A percentile compares a stretch with the other conserved stretches of the same genome.
Conservation (phyloP, 73 alveolate genomes). For the Chromera velia region DNA sequence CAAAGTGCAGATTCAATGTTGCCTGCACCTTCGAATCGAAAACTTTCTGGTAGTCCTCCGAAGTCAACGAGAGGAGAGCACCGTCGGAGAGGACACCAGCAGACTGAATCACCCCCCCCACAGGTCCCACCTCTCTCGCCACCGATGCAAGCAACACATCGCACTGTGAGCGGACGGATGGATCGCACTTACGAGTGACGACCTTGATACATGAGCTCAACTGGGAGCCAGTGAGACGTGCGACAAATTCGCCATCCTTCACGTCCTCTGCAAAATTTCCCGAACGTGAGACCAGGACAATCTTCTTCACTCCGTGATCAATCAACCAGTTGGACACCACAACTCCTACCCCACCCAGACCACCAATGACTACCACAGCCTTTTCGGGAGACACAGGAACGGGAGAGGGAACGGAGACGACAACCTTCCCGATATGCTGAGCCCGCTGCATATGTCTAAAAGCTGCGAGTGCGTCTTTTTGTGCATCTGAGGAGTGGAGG, state of each 20-base stretch:
- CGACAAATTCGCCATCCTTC: neutral
- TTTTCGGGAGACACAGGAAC: neutral
- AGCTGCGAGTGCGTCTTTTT: neutral
- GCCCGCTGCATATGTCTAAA: neutral
- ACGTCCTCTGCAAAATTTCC: conserved; percentile 12
- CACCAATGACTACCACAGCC: conserved; percentile 23
- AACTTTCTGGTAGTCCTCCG: neutral
- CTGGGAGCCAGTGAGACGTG: neutral
- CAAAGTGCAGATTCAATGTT: neutral
- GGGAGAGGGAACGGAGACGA: neutral
- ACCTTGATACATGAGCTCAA: no score
- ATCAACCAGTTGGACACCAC: conserved; percentile 24
- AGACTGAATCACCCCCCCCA: neutral
- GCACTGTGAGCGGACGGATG: neutral
- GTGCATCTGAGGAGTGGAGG: neutral
- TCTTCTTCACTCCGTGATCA: neutral
- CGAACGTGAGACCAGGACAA: conserved; percentile 21
- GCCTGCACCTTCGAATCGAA: neutral
- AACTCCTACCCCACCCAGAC: conserved; percentile 33
- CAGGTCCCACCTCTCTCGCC: neutral
- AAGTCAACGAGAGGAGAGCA: neutral
- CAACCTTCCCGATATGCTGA: conserved; percentile 12
- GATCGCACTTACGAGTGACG: neutral
- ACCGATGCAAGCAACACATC: neutral
- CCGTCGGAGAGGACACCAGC: neutral